These are phyloP conservation scores for Chaetomiaceae sp. DNA, from an alignment of 2,329 filamentous ascomycete species.

Conservation along the genomic window DNA sequence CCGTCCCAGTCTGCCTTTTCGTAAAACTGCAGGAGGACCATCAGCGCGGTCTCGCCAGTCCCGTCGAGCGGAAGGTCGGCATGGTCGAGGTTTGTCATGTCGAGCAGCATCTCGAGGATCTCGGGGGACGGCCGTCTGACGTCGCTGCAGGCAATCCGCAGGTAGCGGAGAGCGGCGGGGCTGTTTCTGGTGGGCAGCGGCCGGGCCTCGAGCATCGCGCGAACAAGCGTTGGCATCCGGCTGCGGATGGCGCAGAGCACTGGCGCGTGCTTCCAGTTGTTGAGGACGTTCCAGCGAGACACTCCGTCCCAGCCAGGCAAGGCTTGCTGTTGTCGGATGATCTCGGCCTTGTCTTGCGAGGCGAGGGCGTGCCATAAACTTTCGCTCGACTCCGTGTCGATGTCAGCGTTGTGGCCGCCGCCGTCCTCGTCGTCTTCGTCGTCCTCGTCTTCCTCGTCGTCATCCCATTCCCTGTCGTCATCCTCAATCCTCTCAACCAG, in stretches of 20 bases:
- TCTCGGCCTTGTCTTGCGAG: neutral
- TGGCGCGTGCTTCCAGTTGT: neutral
- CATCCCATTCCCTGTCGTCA: no score
- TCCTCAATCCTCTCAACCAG: no score
- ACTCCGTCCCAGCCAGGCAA: neutral
- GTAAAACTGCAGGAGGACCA: neutral
- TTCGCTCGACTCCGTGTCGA: neutral
- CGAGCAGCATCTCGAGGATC: neutral
- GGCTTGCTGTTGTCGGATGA: neutral
- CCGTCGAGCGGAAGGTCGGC: neutral
- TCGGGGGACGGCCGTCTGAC: no score
- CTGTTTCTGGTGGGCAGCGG: neutral
- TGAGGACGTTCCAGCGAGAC: neutral
- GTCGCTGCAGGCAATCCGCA: neutral
- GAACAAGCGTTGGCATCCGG: neutral
- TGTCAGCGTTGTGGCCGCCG: no score
- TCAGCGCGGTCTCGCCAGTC: neutral
- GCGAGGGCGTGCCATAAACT: neutral
- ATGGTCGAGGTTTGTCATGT: neutral
- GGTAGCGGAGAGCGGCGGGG: neutral
- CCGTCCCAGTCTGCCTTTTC: no score
- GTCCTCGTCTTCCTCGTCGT: neutral
- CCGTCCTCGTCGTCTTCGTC: no score
- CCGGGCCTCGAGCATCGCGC: neutral
- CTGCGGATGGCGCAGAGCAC: neutral